Base-by-base conservation (phyloP, 2,329 filamentous ascomycete species). In the Arthrinium phaeospermum region DNA sequence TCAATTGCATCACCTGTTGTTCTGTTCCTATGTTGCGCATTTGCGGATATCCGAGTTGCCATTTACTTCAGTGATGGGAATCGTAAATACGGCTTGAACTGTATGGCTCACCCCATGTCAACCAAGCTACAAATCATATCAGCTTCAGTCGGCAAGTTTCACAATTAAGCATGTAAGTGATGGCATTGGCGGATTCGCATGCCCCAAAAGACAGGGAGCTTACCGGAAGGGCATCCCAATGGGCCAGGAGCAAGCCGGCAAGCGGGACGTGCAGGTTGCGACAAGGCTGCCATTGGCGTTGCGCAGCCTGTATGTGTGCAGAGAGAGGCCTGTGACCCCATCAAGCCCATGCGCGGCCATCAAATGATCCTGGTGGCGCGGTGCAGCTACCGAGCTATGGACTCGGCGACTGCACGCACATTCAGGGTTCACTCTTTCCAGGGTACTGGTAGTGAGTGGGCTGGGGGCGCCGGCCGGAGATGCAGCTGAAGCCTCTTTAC, bases 231-330 rank as follows among this genome's bases (percentile, higher is more conserved):
- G 13, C n/a, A 51, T 51, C 47, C n/a, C 47, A 51, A 51, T 51
- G 49, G 49, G 49, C 49, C 49, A 27, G 12, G n/a, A 27, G 49
- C 49, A 10, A 10, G 49, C 13, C 49, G n/a, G 49, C 49, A 61
- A 16, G 53, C 34, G 53, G 53, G 27, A 61, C 53, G 16, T 34
- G 27, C 53, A 22, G 27, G 27, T 34, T 61, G 53, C 53, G 53
- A 61, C 53, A 34, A 61, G 53, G 53, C 53, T 61, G 27, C 53
- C 22, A 61, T 61, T 61, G 53, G 53, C 27, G 53, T 61, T 61
- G 19, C 53, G 53, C 16, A 61, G 27, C 16, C 53, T 37, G 27
- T n/a, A n/a, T 27, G 24, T 16, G n/a, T 57, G 27, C 27, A 61
- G 51, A 57, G 46, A 47, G 44, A 47, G 46, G 27, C 16, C 53